Conservation (phyloP, 2,329 filamentous ascomycete genomes). For the Gliomastix tumulicola region DNA sequence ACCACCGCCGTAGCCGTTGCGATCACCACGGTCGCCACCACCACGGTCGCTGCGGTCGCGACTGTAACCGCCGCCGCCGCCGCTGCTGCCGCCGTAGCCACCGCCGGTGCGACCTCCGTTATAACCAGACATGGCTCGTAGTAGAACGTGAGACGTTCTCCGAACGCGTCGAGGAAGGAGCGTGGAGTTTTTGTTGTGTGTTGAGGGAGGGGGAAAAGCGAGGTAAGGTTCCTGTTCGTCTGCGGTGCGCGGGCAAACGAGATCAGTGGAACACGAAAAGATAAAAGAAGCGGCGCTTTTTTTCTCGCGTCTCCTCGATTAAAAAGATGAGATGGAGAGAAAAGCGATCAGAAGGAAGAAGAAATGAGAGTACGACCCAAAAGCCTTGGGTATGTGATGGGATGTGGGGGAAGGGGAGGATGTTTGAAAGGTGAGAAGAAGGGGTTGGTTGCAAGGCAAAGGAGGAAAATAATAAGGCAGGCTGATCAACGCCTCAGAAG, state of each 20-base stretch:
- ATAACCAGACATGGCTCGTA: slow-evolving; percentile 35
- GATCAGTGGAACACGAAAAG: too few relatives aligned
- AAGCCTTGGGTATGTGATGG: too few relatives aligned
- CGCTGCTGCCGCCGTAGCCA: slow-evolving; percentile 18
- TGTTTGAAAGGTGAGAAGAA: slow-evolving; percentile 12
- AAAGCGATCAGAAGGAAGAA: too few relatives aligned
- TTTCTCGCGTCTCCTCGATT: too few relatives aligned
- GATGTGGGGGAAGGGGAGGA: slow-evolving; percentile 10
- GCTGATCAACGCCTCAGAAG: slow-evolving; percentile 2
- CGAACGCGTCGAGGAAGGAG: slow-evolving; percentile 13
- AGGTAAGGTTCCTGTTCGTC: too few relatives aligned
- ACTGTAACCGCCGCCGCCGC: slow-evolving; percentile 27
- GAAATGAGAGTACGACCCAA: too few relatives aligned
- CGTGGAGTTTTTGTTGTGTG: too few relatives aligned
- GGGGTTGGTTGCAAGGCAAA: slow-evolving; percentile 16
- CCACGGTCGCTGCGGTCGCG: slow-evolving; percentile 28
- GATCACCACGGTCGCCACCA: slow-evolving; percentile 40
- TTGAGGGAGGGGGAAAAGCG: too few relatives aligned
- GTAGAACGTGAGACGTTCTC: slow-evolving; percentile 5
- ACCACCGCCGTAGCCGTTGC: slow-evolving; percentile 27
- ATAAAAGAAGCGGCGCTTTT: too few relatives aligned
- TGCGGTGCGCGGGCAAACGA: too few relatives aligned
- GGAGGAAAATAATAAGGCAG: slow-evolving; percentile 5
- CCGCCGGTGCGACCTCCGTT: slow-evolving; percentile 23
- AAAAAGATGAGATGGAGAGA: too few relatives aligned